phyloP scores from a whole-genome alignment of 176 grass and related monocot genomes.

The Aegilops speltoides region DNA sequence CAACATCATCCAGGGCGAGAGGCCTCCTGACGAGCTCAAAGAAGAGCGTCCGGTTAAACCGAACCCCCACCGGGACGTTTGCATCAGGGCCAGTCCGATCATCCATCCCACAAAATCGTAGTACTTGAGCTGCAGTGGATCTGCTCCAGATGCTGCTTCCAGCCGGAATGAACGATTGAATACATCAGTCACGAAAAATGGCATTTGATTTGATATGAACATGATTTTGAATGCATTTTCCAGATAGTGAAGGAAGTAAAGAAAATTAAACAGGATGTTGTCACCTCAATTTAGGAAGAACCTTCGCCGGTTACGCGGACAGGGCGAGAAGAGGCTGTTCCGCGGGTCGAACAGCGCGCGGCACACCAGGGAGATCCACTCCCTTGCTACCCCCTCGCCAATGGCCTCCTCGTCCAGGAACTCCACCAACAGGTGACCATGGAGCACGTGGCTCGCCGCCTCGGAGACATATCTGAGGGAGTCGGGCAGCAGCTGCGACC shows the following conservation, averaged over 20 bases:
- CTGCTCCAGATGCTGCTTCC: conserved; percentile 49
- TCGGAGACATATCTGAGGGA: conserved; percentile 42
- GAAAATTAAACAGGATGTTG: not conserved
- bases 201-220: not conserved
- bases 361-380: conserved; percentile 28
- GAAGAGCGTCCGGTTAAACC: conserved; percentile 57
- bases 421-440: conserved; percentile 37
- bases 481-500: conserved; percentile 43
- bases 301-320: conserved; percentile 49
- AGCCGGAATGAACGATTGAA: not conserved
- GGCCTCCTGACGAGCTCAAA: conserved; percentile 41
- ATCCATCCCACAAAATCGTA: conserved; percentile 51
- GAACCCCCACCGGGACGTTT: conserved; percentile 56
- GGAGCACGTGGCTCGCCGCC: conserved; percentile 21
- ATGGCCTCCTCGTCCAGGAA: conserved; percentile 51
- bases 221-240: not conserved
- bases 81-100: conserved; percentile 55
- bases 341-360: conserved; percentile 48
- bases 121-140: conserved; percentile 54
- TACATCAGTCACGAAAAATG: not conserved
- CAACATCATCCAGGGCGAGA: conserved; percentile 61
- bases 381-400: conserved; percentile 37
- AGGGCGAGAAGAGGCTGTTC: conserved; percentile 50
- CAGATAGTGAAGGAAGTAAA: not conserved
- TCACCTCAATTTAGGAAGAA: conserved; percentile 71